Percentiles rank a stretch among this genome's conserved stretches.
phyloP scores from a whole-genome alignment of 176 grass and related monocot genomes.

The Zoysia pacifica region DNA sequence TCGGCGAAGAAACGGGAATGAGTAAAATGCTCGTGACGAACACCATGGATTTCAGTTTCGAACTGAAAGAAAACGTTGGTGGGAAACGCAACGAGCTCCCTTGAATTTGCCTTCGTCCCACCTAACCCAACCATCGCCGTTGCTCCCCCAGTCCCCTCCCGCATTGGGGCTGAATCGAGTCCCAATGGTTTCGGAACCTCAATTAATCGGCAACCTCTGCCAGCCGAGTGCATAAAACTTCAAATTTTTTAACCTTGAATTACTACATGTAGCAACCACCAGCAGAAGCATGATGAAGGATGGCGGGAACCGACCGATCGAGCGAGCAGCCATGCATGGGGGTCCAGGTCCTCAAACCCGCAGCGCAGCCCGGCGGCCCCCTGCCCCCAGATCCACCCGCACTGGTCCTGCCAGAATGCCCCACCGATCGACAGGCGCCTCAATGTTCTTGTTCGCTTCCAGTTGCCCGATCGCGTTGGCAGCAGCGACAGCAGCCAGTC shows the following conservation, averaged over 20 bases:
- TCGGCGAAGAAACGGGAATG: no score
- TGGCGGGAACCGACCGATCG: not conserved
- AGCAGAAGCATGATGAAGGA: no score
- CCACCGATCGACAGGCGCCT: conserved; percentile 24
- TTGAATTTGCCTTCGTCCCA: not conserved
- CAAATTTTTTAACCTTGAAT: no score
- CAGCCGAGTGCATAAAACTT: no score
- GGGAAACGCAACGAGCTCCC: no score
- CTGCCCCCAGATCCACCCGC: conserved; percentile 56
- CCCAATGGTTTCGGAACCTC: not conserved
- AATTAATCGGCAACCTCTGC: not conserved
- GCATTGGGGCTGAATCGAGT: not conserved
- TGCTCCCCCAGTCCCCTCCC: not conserved
- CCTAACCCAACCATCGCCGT: not conserved
- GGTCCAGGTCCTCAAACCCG: conserved; percentile 15
- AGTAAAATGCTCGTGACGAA: no score
- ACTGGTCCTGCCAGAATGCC: conserved; percentile 46
- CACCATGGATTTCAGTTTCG: no score
- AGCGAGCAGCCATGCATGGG: not conserved
- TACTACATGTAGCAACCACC: no score
- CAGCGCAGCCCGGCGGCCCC: conserved; percentile 9
- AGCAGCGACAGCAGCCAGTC: not conserved
- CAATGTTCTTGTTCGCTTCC: conserved; percentile 48
- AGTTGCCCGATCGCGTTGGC: not conserved
- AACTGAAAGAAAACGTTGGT: no score